These are phyloP conservation scores for Sideroxylon spinosum DNA, from an alignment of 179 eudicot genomes.

Conservation along the genomic window DNA sequence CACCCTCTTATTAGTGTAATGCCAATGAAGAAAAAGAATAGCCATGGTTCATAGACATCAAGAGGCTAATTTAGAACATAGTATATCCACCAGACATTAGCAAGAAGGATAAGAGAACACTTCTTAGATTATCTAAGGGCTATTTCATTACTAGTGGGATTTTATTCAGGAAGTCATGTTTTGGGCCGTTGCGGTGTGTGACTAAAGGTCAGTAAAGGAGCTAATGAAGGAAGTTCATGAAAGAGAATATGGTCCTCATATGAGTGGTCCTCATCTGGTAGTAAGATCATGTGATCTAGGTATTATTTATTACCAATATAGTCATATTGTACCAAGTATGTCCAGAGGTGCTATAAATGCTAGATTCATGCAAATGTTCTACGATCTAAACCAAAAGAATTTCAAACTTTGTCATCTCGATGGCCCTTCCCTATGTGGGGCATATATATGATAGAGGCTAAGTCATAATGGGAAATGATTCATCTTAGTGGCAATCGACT, in stretches of 20 bases:
- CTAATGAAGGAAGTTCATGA: background rate
- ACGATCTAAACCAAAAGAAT: too few species aligned
- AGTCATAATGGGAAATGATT: background rate
- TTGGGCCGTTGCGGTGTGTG: background rate
- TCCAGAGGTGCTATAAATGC: background rate
- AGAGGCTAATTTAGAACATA: too few species aligned
- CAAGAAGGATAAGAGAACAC: too few species aligned
- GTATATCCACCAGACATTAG: too few species aligned
- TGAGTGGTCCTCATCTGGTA: background rate
- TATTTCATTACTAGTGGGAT: background rate
- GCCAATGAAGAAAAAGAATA: background rate
- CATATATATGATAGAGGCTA: background rate
- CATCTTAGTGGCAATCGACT: conserved; percentile 7
- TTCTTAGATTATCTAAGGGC: too few species aligned
- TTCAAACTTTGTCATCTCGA: background rate
- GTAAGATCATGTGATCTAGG: background rate
- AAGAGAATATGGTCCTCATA: background rate
- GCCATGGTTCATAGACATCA: too few species aligned
- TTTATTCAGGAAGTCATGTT: background rate
- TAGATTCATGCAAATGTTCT: background rate
- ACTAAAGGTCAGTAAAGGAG: background rate
- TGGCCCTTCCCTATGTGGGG: background rate
- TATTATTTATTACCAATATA: background rate
- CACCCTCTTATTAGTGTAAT: background rate
- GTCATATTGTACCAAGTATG: background rate